Percentiles rank a stretch among this genome's conserved stretches.
Conservation (phyloP, 805 yeast genomes). For the Saturnispora sekii region DNA sequence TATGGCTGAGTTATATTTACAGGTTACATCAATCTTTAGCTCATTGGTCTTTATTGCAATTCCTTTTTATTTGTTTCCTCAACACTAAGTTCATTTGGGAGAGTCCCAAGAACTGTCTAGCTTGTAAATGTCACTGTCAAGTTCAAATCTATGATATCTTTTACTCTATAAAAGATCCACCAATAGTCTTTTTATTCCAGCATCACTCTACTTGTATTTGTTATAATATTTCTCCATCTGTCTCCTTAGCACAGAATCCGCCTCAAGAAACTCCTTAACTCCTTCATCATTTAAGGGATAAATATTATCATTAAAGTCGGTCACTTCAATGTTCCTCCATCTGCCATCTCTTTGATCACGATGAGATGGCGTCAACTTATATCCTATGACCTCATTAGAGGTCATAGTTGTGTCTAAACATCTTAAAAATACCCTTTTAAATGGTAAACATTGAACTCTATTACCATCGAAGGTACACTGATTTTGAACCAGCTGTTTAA, state of each 20-base stretch:
- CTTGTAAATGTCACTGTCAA: no score
- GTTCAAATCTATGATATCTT: no score
- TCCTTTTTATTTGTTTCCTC: no score
- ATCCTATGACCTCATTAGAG: constrained; percentile 21
- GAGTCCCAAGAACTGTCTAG: no score
- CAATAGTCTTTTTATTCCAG: neutral
- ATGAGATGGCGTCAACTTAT: constrained; percentile 20
- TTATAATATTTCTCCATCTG: constrained; percentile 24
- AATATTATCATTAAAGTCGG: constrained; percentile 28
- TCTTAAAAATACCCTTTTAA: constrained; percentile 36
- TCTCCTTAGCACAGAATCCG: constrained; percentile 24
- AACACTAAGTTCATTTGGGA: no score
- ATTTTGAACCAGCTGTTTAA: constrained; percentile 35
- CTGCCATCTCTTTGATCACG: constrained; percentile 2
- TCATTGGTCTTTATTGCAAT: no score
- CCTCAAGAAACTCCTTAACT: constrained; percentile 23
- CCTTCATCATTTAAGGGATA: constrained; percentile 14
- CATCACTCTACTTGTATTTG: neutral
- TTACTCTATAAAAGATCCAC: neutral
- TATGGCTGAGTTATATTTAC: no score
- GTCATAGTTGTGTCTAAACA: constrained; percentile 26
- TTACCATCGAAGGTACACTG: constrained; percentile 38
- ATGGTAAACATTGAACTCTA: constrained; percentile 37
- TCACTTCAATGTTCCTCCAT: constrained; percentile 29
- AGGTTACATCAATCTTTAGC: no score